Evolutionary conservation across 106 monocot species (phyloP), one percentile per base, ranked within the genome.

Genomic region (Dendrobium nobile): DNA sequence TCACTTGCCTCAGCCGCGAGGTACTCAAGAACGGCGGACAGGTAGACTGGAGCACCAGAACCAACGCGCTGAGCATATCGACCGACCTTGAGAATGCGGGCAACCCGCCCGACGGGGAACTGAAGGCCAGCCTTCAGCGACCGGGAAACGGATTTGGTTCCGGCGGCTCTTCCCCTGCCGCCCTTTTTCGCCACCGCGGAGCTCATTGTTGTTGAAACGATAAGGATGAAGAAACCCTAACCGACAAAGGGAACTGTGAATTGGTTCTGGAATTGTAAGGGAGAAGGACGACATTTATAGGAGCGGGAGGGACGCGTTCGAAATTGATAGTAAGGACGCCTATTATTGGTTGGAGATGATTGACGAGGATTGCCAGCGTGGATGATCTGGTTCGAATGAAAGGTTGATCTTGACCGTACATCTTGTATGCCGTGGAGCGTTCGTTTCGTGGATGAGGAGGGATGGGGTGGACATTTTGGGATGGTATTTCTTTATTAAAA

Each of bases 51-150:
- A 40, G 84, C 84, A 19, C 89, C 89, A 40, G 89, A 82, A 1
- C 89, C 89, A 20, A 89, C 89, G 1, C 86, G 82, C 79, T 86
- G 78, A 18, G 86, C 86, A 20, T 90, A 90, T 68, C 81, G 81
- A 18, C 90, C 90, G 37, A 87, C 87, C 77, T 90, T 90, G 44
- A 90, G 85, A 72, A 87, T 87, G 3, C 90, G 81, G 4, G 90
- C 87, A 27, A 90, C 82, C n/a, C 90, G 79, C 15, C 90, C 90
- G 17, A 90, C 90, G 41, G 90, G 90, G 77, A 87, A 90, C 84
- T 90, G 90, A 59, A 90, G 90, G 19, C 90, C 90, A 11, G 90
- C 90, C 82, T 90, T 90, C 47, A 31, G 54, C 7, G 89, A 89
- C 4, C 84, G 82, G 42, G 89, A 89, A 17, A 84, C 84, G 19